Percentiles rank a stretch among this genome's conserved stretches.
Conservation (phyloP, 192 early-diverging fungal genomes). For the Backusella tarrabulga region DNA sequence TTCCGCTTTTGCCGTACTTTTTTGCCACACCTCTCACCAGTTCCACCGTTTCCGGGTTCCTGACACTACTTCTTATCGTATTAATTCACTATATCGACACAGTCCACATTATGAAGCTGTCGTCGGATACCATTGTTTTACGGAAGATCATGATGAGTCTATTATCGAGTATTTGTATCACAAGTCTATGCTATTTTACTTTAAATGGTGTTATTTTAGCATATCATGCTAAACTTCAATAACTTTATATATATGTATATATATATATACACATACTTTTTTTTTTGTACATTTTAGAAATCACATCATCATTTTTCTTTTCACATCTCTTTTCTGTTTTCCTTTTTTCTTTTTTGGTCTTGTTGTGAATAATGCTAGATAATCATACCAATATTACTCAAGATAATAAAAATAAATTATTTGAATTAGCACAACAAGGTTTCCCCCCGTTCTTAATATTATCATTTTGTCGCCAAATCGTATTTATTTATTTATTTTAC, state of each 20-base stretch:
- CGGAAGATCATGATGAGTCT: background rate
- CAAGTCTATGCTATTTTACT: background rate
- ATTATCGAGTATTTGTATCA: background rate
- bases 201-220: background rate
- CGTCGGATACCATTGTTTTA: background rate
- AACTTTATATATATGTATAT: background rate
- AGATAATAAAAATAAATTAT: background rate
- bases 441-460: background rate
- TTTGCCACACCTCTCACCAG: background rate
- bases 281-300: background rate
- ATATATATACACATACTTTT: background rate
- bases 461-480: background rate
- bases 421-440: background rate
- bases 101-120: background rate
- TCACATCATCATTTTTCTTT: background rate
- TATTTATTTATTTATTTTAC: background rate
- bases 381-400: background rate
- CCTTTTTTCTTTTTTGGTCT: background rate
- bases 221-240: background rate
- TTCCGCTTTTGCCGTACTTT: background rate
- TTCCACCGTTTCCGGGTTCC: background rate
- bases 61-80: background rate
- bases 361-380: background rate
- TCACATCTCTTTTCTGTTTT: background rate
- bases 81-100: background rate